Evolutionary conservation across 345 rosid genomes (phyloP), one percentile per base, ranked within the genome.

Genomic region (Bruguiera gymnorhiza): DNA sequence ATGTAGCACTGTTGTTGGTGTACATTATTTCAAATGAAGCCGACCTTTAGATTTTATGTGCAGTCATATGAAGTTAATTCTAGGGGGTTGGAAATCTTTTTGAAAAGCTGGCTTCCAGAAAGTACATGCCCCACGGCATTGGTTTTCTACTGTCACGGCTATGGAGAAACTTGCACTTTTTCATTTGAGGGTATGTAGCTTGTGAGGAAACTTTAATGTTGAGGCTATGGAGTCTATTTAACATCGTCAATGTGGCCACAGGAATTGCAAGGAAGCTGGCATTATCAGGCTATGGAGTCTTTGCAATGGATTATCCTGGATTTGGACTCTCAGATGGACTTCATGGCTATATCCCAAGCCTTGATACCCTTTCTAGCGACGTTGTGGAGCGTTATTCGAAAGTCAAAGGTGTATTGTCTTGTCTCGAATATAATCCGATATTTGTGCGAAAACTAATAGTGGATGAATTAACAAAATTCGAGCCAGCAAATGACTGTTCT

Each of bases 271-370:
- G 96, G 82, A 92, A 90, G 80, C 78, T 96, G 85, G 97, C 91
- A 20, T 84, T 73, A 26, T 78, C 85, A 8, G 99, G 99, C 31
- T 96, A 84, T 68, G 96, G 86, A 61, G 92, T 92, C 76, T 90
- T 87, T 63, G 97, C 97, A 21, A 87, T 96, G 96, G 99, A 96
- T 78, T 92, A 92, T 72, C 99, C 98, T 0, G 99, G 98, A 69
- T 89, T 87, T 73, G 99, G 98, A 39, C 87, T 96, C 52, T 96
- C 98, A 0, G 98, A 88, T 73, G 99, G 99, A 67, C 87, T 96
- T 70, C 98, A 96, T 65, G 75, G 97, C 78, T 92, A 77, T 72
- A 87, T 92, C 68, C 86, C 89, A n/a, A 92, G 86, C 79, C 89
- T 96, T 76, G 94, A 90, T 72, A 23, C 65, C 67, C 84, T 96